Base-by-base conservation (phyloP, 106 monocot species). In the Vanilla planifolia region DNA sequence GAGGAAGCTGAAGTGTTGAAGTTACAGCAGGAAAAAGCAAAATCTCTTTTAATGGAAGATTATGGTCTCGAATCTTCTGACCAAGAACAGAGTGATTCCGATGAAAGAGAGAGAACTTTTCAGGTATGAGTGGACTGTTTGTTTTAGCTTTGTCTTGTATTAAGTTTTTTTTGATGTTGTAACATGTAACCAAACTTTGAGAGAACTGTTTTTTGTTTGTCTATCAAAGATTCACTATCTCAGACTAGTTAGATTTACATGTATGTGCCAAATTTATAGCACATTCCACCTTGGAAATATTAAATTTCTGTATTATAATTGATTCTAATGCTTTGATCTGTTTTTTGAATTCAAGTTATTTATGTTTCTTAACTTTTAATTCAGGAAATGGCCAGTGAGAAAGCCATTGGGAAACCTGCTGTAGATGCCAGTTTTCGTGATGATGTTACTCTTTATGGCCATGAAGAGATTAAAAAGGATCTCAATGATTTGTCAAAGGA, bases 1-100 rank as follows among this genome's bases (percentile, higher is more conserved):
- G 89, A 89, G 68, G 89, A 86, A 48, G 85, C 67, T 37, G 89
- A 86, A 51, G 86, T 77, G 21, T 19, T 86, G 65, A 79, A 51
- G 73, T 72, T 83, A 11, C 83, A 89, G 59, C 80, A 55, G 39
- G 83, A 89, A 67, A 83, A 78, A 41, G 89, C 89, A 62, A 77
- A 76, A 43, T 73, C 60, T 37, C 68, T 89, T 58, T 59, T 69
- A 37, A 37, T 80, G 70, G 70, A 72, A 76, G 94, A 94, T 43
- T 86, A 86, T 75, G 94, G 83, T 23, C 75, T 94, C 45, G 75
- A 72, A 73, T 68, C 73, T 74, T 48, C 30, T 65, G 78, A 83
- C 37, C 42, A 52, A 48, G 72, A 72, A 67, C 74, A 57, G 22
- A 62, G 53, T 60, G 70, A 80, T 69, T 53, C 60, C 39, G 75